Conservation (phyloP, 768 basidiomycete genomes). For the Tulasnella sp. region DNA sequence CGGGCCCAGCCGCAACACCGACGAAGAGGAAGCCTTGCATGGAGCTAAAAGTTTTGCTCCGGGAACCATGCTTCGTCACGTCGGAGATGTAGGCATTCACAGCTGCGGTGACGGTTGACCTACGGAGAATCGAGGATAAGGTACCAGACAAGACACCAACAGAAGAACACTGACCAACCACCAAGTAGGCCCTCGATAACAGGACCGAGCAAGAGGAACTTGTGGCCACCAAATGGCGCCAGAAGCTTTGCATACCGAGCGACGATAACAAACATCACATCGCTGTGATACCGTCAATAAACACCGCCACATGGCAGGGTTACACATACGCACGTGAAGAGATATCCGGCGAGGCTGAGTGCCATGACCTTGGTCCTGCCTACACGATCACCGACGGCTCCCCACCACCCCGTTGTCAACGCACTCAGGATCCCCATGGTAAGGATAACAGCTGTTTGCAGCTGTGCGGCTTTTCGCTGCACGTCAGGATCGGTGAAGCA, state of each 20-base stretch:
- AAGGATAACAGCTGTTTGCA: conserved; percentile 61
- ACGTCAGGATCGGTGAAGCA: conserved; percentile 44
- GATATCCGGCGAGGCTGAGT: conserved; percentile 51
- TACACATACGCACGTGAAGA: conserved; percentile 60
- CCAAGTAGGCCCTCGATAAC: conserved; percentile 70
- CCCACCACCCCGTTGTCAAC: conserved; percentile 80
- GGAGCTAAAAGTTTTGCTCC: conserved; percentile 37
- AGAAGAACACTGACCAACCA: conserved; percentile 49
- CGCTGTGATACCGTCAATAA: conserved; percentile 35
- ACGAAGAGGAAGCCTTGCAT: conserved; percentile 63
- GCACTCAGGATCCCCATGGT: conserved; percentile 69
- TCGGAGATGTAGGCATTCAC: conserved; percentile 53
- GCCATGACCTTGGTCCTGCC: conserved; percentile 68
- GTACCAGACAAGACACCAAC: not conserved
- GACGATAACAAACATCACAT: conserved; percentile 66
- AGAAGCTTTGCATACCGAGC: conserved; percentile 38
- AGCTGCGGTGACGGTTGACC: conserved; percentile 33
- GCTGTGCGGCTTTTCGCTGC: conserved; percentile 52
- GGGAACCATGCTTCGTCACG: conserved; percentile 73
- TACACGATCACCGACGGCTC: conserved; percentile 57
- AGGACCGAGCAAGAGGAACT: conserved; percentile 64
- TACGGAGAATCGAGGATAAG: not conserved
- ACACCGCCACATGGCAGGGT: conserved; percentile 22
- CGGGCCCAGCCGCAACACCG: conserved; percentile 69
- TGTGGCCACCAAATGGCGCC: conserved; percentile 45